Percentiles rank a stretch among this genome's conserved stretches.
Conservation (phyloP, 441 rosid genomes). For the Pelargonium cotyledonis region DNA sequence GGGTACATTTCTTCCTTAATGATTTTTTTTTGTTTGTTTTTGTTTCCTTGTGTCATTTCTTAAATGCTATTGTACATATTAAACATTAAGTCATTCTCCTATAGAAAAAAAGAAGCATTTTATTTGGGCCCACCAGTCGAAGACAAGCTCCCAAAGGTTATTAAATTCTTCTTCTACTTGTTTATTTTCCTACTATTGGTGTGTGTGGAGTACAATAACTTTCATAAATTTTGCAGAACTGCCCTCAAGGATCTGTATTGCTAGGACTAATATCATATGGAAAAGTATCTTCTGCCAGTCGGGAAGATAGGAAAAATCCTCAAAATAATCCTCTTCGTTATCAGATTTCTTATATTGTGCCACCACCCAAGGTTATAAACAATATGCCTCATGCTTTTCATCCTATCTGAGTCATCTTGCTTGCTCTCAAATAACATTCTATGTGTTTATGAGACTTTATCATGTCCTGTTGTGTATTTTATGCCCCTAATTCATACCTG, state of each 20-base stretch:
- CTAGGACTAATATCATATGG: conserved; percentile 77
- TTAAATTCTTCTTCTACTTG: conserved; percentile 6
- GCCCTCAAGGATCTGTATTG: conserved; percentile 78
- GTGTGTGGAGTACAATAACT: background rate
- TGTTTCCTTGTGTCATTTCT: conserved; percentile 16
- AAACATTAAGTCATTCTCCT: conserved; percentile 22
- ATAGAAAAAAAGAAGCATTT: conserved; percentile 77
- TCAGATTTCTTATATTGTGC: conserved; percentile 64
- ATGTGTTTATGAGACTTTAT: conserved; percentile 9
- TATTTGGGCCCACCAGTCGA: conserved; percentile 74
- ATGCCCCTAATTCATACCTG: background rate
- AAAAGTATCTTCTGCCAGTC: conserved; percentile 47
- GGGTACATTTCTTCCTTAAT: conserved; percentile 48
- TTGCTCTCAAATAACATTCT: conserved; percentile 2
- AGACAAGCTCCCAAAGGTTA: conserved; percentile 93
- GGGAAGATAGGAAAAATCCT: conserved; percentile 46
- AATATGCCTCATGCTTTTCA: conserved; percentile 12
- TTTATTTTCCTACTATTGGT: background rate
- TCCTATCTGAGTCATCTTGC: conserved; percentile 9
- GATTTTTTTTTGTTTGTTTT: conserved; percentile 15
- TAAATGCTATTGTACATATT: conserved; percentile 9
- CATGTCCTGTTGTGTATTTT: conserved; percentile 11
- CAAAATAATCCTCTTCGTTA: conserved; percentile 61
- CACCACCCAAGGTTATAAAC: conserved; percentile 76
- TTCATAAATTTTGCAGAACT: conserved; percentile 45